phyloP scores from a whole-genome alignment of 306 rosid species.

The Leucaena leucocephala region DNA sequence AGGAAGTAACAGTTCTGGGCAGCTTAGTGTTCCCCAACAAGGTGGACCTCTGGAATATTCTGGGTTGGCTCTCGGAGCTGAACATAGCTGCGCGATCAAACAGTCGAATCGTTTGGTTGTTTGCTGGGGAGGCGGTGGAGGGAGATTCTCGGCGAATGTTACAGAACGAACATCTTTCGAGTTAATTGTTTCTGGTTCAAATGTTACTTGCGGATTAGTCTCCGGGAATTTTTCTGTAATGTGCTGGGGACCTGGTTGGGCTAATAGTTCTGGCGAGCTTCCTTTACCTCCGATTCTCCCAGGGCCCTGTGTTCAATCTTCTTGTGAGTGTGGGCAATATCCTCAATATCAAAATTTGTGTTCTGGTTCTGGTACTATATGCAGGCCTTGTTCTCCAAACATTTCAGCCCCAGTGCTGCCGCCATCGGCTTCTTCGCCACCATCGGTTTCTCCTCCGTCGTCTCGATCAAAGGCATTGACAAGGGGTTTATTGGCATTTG shows the following conservation, averaged over 20 bases:
- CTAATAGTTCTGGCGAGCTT: constrained; percentile 38
- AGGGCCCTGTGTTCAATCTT: constrained; percentile 73
- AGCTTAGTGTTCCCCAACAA: constrained; percentile 54
- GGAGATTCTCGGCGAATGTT: constrained; percentile 41
- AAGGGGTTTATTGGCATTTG: constrained; percentile 75
- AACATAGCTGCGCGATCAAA: constrained; percentile 76
- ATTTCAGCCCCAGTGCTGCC: constrained; percentile 24
- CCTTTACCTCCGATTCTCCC: constrained; percentile 73
- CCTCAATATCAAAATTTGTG: constrained; percentile 60
- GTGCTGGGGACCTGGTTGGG: constrained; percentile 96
- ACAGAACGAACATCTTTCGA: constrained; percentile 52
- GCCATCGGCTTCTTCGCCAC: not conserved
- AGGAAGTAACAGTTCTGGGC: constrained; percentile 73
- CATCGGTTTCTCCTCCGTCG: not conserved
- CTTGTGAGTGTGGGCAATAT: constrained; percentile 66
- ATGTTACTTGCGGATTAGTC: constrained; percentile 78
- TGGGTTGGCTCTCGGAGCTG: constrained; percentile 68
- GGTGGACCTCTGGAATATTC: constrained; percentile 48
- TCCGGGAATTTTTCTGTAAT: constrained; percentile 58
- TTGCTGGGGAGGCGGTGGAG: constrained; percentile 85
- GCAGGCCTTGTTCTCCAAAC: constrained; percentile 53
- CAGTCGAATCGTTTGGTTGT: constrained; percentile 57
- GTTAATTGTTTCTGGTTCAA: constrained; percentile 65
- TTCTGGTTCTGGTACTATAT: constrained; percentile 57
- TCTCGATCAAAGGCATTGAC: constrained; percentile 50